Evolutionary conservation across 768 basidiomycete genomes (phyloP), one percentile per base, ranked within the genome.

Genomic region (Termitomyces sp.): DNA sequence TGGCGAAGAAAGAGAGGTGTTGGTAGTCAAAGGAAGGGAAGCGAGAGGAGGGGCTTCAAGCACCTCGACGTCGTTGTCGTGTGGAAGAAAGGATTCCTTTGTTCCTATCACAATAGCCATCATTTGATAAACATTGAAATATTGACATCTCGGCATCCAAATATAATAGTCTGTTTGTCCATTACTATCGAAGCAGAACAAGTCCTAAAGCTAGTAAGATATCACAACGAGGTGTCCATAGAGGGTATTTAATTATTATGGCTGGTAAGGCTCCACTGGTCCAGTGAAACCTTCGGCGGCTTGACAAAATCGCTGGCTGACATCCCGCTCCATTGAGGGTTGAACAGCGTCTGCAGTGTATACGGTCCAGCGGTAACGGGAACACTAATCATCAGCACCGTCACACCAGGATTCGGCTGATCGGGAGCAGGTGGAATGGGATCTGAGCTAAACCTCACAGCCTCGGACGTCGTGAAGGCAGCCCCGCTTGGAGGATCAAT

Each of bases 271-370:
- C 82, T 79, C 96, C 96, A 98, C 63, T 72, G 73, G 61, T 79
- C 82, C 56, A 98, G 71, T 2, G 85, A 67, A 18, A 98, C 94
- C 40, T 78, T 78, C 9, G 79, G 74, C 0, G 95, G 95, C 13
- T 84, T 87, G 61, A 88, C 81, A 72, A 84, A 88, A 49, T 83
- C 77, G 55, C 68, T 70, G 2, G 67, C 67, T 36, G 82, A 75
- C 78, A 89, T 82, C 32, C 83, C 86, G 41, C 78, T 72, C 94
- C 95, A 98, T 67, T 96, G 91, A n/a, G 96, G 97, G 72, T 84
- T 94, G 77, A 98, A 89, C 69, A 98, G 71, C 54, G 98, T 87
- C 74, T 95, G 84, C 50, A 97, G 72, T 16, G 76, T 88, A 72
- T 91, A 87, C 50, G 75, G 74, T n/a, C 93, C 93, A 18, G 87